A percentile compares a stretch with the other conserved stretches of the same genome.
Evolutionary conservation across 495 filamentous ascomycete species (phyloP).

Genomic region (Cercophora newfieldiana): DNA sequence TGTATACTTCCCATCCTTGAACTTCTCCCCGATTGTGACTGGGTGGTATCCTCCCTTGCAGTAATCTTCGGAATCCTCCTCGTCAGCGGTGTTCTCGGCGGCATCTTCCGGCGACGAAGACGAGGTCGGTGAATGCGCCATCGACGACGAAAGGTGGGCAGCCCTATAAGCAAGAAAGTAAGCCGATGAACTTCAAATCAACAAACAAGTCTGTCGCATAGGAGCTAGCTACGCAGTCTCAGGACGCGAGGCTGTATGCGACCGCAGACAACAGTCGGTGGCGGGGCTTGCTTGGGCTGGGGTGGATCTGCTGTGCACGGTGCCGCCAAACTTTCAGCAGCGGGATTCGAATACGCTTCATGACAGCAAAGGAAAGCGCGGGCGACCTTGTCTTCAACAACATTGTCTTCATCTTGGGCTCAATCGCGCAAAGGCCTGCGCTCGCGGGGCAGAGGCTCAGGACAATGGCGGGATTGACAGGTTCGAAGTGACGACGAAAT

Average conservation of each 20-base stretch:
- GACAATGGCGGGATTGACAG: constrained; percentile 18
- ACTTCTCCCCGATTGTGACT: constrained; percentile 87
- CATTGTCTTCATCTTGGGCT: constrained; percentile 41
- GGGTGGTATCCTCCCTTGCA: constrained; percentile 99
- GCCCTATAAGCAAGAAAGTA: constrained; percentile 34
- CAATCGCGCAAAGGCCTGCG: constrained; percentile 17
- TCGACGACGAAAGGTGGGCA: constrained; percentile 34
- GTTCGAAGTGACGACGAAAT: constrained; percentile 10
- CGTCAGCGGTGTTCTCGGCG: constrained; percentile 90
- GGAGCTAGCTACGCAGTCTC: constrained; percentile 9
- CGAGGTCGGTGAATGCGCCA: constrained; percentile 73
- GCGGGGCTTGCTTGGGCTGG: constrained; percentile 30
- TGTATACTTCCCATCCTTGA: constrained; percentile 96
- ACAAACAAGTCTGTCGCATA: neutral
- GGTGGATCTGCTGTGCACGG: constrained; percentile 25
- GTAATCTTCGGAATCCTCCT: constrained; percentile 98
- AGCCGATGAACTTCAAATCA: neutral
- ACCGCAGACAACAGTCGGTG: constrained; percentile 15
- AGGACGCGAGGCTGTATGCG: constrained; percentile 4
- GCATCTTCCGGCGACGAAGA: constrained; percentile 81
- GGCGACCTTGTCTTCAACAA: constrained; percentile 55
- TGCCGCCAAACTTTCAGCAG: constrained; percentile 37
- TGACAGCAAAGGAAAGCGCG: constrained; percentile 28
- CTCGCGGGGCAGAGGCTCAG: constrained; percentile 7
- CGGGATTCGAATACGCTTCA: constrained; percentile 1